Evolutionary conservation across 495 filamentous ascomycete genomes (phyloP), one percentile per base, ranked within the genome.

Genomic region (Tuber indicum): DNA sequence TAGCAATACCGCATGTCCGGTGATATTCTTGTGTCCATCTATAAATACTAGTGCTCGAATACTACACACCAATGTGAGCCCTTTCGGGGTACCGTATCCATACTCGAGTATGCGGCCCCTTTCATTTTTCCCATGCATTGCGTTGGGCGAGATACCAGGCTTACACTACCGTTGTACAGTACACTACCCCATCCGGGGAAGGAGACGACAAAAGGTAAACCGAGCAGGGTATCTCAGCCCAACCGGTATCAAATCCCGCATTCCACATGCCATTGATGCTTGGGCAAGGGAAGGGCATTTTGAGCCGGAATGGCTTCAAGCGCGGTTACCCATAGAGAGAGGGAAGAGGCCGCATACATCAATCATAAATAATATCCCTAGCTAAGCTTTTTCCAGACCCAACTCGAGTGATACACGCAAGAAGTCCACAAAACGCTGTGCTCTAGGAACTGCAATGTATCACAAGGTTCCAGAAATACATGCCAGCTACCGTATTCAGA

Each of bases 191-290:
- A 19, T 36, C 58, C 58, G 58, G 58, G 58, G 58, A 66, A 62
- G 52, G n/a, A 9, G 58, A 26, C 58, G 58, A 66, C 16, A 32
- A 36, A 66, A 36, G 58, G 58, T 7, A 26, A 36, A 36, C 26
- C 32, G 14, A 32, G 26, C 26, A 66, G 58, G 58, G 58, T 66
- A 36, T 66, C 58, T 32, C 58, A 66, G 26, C 32, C 58, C 58
- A 66, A 14, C 58, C 58, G 36, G 26, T 66, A 66, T 66, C 58
- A 66, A 66, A 66, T 66, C 58, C 58, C 58, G 58, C 58, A 66
- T 36, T 14, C 58, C 58, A 36, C 58, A 66, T 36, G 26, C 58
- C 12, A 66, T 36, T 7, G 58, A 36, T 36, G 14, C 17, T 66
- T 3, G 26, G 12, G 58, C 26, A 66, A 32, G 26, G 14, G n/a